A percentile compares a stretch with the other conserved stretches of the same genome.
These are phyloP conservation scores for Mycosphaerella sp. DNA, from an alignment of 2,329 filamentous ascomycete genomes.

Conservation along the genomic window DNA sequence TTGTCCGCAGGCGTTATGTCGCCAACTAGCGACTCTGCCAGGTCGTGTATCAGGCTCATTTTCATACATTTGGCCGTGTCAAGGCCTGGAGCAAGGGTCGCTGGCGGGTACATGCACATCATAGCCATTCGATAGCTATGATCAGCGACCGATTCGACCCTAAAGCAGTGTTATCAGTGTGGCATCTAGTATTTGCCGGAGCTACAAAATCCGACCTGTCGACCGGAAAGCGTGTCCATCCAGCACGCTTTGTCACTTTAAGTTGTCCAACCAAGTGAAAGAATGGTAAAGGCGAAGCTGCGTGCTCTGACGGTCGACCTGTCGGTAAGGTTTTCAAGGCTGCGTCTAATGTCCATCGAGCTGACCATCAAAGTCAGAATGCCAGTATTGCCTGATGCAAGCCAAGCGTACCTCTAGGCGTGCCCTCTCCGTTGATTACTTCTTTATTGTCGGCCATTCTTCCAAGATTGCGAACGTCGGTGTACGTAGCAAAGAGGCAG, in stretches of 20 bases:
- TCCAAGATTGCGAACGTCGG: slow-evolving; percentile 3
- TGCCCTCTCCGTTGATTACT: slow-evolving; percentile 1
- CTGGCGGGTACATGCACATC: slow-evolving; percentile 7
- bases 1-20: slow-evolving; percentile 12
- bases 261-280: slow-evolving; percentile 12
- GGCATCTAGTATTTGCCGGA: neutral
- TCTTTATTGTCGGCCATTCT: slow-evolving; percentile 6
- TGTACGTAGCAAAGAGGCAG: slow-evolving; percentile 2
- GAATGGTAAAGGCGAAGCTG: slow-evolving; percentile 8
- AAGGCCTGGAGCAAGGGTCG: slow-evolving; percentile 6
- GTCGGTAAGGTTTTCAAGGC: slow-evolving; percentile 2
- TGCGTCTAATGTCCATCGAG: slow-evolving; percentile 6
- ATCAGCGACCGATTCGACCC: slow-evolving; percentile 13
- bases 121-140: slow-evolving; percentile 14
- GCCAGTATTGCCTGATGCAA: slow-evolving; percentile 4
- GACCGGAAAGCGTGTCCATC: slow-evolving; percentile 11
- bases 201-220: slow-evolving; percentile 5
- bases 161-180: slow-evolving; percentile 2
- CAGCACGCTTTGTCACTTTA: slow-evolving; percentile 12
- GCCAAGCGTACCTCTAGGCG: slow-evolving; percentile 2
- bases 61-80: slow-evolving; percentile 13
- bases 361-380: slow-evolving; percentile 1
- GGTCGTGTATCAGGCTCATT: slow-evolving; percentile 10
- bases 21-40: slow-evolving; percentile 12
- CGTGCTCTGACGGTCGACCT: slow-evolving; percentile 5